A percentile compares a stretch with the other conserved stretches of the same genome.
Evolutionary conservation across 208 protist species (phyloP).

Genomic region (Trypanosoma mega): DNA sequence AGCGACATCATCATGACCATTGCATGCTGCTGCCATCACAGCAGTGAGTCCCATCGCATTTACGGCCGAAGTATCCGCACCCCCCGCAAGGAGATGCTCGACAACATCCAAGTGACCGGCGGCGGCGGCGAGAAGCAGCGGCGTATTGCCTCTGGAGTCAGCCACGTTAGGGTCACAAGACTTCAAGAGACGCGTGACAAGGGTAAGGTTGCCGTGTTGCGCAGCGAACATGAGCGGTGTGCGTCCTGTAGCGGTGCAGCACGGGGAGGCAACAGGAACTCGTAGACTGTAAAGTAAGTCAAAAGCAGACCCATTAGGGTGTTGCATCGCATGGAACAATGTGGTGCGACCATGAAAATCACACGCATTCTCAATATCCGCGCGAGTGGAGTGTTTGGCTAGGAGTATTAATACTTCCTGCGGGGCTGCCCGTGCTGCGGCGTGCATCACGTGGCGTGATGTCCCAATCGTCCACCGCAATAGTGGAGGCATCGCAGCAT

Average conservation of each 20-base stretch:
- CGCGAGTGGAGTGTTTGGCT: constrained; percentile 45
- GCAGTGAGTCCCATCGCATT: constrained; percentile 63
- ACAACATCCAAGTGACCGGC: constrained; percentile 52
- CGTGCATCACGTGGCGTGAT: constrained; percentile 70
- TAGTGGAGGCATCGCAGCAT: constrained; percentile 51
- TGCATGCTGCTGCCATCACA: constrained; percentile 57
- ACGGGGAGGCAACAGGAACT: constrained; percentile 44
- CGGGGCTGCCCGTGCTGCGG: constrained; percentile 38
- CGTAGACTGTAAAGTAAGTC: constrained; percentile 53
- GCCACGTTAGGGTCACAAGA: constrained; percentile 29
- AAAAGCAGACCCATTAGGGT: constrained; percentile 34
- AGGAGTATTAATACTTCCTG: constrained; percentile 55
- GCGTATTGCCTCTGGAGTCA: constrained; percentile 56
- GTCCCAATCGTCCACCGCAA: constrained; percentile 43
- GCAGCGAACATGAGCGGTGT: constrained; percentile 79
- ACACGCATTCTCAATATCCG: constrained; percentile 55
- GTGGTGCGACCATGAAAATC: constrained; percentile 59
- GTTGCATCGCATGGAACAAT: constrained; percentile 62
- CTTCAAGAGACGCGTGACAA: constrained; percentile 46
- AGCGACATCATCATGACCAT: constrained; percentile 69
- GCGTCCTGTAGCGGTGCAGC: constrained; percentile 42
- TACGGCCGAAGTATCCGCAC: constrained; percentile 37
- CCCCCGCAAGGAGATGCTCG: constrained; percentile 62
- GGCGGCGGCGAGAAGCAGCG: constrained; percentile 72
- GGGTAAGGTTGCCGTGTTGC: constrained; percentile 28